phyloP scores from a whole-genome alignment of 306 rosid genomes.

The Prunus armeniaca region DNA sequence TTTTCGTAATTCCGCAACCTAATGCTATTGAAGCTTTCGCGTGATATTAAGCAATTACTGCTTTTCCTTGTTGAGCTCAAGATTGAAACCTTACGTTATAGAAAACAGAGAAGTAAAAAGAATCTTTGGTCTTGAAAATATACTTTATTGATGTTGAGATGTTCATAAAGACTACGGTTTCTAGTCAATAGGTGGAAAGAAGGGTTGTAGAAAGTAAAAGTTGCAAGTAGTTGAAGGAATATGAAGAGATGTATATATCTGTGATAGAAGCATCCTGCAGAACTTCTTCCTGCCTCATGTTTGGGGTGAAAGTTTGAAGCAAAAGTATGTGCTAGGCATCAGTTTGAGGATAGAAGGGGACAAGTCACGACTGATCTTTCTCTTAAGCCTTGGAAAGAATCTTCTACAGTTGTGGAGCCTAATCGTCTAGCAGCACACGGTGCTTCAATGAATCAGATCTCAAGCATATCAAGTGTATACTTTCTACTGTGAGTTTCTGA shows the following conservation, averaged over 20 bases:
- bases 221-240: not conserved
- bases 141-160: not conserved
- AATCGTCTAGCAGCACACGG: not conserved
- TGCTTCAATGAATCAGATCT: not conserved
- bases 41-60: not conserved
- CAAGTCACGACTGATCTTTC: not conserved
- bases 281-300: not conserved
- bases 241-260: not conserved
- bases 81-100: not conserved
- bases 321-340: not conserved
- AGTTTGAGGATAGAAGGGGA: not conserved
- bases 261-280: not conserved
- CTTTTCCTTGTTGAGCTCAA: not conserved
- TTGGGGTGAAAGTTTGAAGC: not conserved
- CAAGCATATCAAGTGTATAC: not conserved
- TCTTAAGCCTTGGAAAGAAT: not conserved
- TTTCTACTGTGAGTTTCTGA: not conserved
- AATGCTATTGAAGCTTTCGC: not conserved
- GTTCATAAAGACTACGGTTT: not conserved
- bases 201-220: not conserved
- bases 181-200: not conserved
- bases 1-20: not conserved
- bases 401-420: not conserved
- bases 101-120: not conserved
- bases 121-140: not conserved